Percentiles rank a stretch among this genome's conserved stretches.
phyloP scores from a whole-genome alignment of 306 rosid species.

The Pyrus betulifolia region DNA sequence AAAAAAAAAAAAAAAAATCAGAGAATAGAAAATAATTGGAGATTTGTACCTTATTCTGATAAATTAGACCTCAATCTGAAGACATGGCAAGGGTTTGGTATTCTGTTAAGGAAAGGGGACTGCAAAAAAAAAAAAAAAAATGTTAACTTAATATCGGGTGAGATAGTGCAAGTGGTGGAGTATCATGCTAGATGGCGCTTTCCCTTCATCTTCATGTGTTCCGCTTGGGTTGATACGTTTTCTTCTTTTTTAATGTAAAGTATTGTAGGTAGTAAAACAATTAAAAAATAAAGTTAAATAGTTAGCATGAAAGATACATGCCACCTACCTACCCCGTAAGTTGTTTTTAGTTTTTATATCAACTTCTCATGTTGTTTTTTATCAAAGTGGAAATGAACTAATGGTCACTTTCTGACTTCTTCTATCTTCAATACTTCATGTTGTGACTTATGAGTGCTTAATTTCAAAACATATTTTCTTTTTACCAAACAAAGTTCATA shows the following conservation, averaged over 20 bases:
- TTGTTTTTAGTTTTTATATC: constrained; percentile 2
- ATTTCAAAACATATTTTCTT: neutral
- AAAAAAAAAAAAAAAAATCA: no score
- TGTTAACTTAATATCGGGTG: neutral
- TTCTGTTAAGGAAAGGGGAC: no score
- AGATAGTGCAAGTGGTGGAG: neutral
- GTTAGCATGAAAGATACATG: constrained; percentile 20
- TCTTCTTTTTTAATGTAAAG: no score
- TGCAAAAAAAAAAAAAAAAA: no score
- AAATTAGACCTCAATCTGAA: no score
- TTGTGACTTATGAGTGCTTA: neutral
- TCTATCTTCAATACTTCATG: neutral
- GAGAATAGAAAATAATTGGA: no score
- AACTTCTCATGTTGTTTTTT: constrained; percentile 6
- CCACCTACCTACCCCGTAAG: constrained; percentile 22
- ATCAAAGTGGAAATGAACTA: constrained; percentile 26
- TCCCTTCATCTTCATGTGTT: no score
- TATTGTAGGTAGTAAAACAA: no score
- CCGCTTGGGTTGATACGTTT: no score
- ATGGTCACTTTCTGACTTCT: constrained; percentile 49
- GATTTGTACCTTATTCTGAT: no score
- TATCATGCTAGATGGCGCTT: no score
- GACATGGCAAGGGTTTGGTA: no score
- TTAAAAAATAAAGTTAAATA: neutral
- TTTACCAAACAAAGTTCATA: neutral